Evolutionary conservation across 2,329 filamentous ascomycete species (phyloP), one percentile per base, ranked within the genome.

Genomic region (Botrytis deweyae): DNA sequence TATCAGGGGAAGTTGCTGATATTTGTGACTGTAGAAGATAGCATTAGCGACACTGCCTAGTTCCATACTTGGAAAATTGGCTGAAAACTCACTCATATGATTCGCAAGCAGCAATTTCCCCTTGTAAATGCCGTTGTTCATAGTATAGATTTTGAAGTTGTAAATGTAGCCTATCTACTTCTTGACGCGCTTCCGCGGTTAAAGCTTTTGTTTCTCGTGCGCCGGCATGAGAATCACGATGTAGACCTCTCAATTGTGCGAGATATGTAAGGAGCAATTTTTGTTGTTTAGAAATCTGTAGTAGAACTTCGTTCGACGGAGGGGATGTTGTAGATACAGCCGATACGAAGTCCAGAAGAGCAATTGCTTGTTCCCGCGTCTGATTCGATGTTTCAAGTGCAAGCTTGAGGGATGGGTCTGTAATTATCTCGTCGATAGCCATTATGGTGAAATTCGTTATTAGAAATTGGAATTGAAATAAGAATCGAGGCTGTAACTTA

Each of bases 131-230:
- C 72, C 93, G 88, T 84, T 98, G 95, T 83, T 99, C 95, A 81
- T 99, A 99, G 82, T 96, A 97, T 12, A 99, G 85, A 80, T 99
- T 99, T 83, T 98, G 95, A 72, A 99, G 87, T 80, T 97, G 93
- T 55, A 99, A 87, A 81, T 98, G 95, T 75, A 99, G 86, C 68
- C 91, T 90, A 81, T 99, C 96, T 76, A 98, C 94, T 83, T 97
- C 94, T 79, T 95, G 93, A 67, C 95, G 90, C 67, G 92, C 93
- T 82, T 97, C 94, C 44, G 93, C 92, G 0, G 96, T 98, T 78
- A 90, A 86, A 71, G 92, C 87, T 82, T 98, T 98, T 22, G 95
- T 97, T 78, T 94, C 90, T 77, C 96, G 90, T 44, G 94, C 93
- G 44, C 90, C 88, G 78, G 97, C 88, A 77, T 95, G 90, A 16